These are phyloP conservation scores for Aspergillus coremiiformis DNA, from an alignment of 495 filamentous ascomycete species.

Conservation along the genomic window DNA sequence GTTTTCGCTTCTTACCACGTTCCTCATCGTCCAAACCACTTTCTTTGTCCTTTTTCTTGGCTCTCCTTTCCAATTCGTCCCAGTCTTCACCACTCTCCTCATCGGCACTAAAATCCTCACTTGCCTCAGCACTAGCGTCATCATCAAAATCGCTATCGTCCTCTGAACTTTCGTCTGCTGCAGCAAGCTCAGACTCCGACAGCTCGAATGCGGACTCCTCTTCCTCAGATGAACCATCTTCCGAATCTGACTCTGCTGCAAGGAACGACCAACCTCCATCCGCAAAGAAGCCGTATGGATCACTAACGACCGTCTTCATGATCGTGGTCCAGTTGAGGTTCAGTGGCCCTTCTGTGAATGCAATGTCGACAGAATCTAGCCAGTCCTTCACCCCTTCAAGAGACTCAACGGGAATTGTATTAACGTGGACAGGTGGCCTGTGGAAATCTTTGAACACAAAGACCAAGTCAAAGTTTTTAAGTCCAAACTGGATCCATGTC, in stretches of 20 bases:
- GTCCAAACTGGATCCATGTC: conserved; percentile 58
- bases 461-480: conserved; percentile 99
- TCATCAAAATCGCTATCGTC: conserved; percentile 92
- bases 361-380: conserved; percentile 90
- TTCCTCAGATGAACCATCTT: conserved; percentile 62
- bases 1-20: conserved; percentile 49
- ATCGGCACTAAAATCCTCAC: conserved; percentile 65
- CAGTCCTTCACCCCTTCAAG: conserved; percentile 96
- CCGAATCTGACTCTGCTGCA: conserved; percentile 77
- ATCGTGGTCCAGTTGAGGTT: conserved; percentile 99
- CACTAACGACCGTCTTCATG: conserved; percentile 95
- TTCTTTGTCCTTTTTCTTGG: conserved; percentile 80
- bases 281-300: conserved; percentile 89
- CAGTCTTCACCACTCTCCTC: conserved; percentile 85
- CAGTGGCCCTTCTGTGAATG: conserved; percentile 88
- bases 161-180: conserved; percentile 70
- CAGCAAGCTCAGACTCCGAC: conserved; percentile 71
- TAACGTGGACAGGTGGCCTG: conserved; percentile 81
- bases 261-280: conserved; percentile 97
- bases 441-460: conserved; percentile 97
- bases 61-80: conserved; percentile 88
- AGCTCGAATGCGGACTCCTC: conserved; percentile 92
- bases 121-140: conserved; percentile 72
- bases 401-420: conserved; percentile 94
- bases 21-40: conserved; percentile 65